Evolutionary conservation across 108 stramenopile genomes (phyloP), one percentile per base, ranked within the genome.

Genomic region (Skeletonema marinoi): DNA sequence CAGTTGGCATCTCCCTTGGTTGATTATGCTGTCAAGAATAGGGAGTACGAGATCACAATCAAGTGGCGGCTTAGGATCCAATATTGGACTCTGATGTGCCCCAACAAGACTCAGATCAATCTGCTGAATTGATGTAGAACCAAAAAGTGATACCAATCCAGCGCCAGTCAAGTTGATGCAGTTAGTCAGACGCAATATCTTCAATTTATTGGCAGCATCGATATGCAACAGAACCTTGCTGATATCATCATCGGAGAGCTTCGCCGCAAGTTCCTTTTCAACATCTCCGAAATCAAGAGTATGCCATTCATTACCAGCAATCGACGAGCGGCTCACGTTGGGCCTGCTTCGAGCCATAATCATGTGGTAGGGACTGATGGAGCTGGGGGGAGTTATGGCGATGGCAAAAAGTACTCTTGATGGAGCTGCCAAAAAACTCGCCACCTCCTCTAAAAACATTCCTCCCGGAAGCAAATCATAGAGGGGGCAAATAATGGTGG

Each of bases 231-330:
- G 32, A 35, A 65, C 30, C 16, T 9, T 19, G 13, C n/a, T 65
- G 30, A 72, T 72, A 14, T 62, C 71, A 44, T 72, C 31, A 39
- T 72, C 71, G 13, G 56, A 38, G 31, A 72, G 60, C 31, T 25
- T 25, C 25, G 25, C 25, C 25, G 25, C 25, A 25, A 25, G 25
- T 25, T 25, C 25, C 25, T 25, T 31, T 61, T 38, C 71, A 6
- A 72, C 6, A 10, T 72, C 36, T 21, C 56, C 60, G 25, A 72
- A 72, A 72, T 72, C 71, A 6, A 72, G 60, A 13, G 42, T 46
- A 10, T 67, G 14, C 3, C 66, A 67, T 4, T 13, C 14, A 16
- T 16, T 46, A 10, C 44, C 44, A 11, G 44, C 44, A 32, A 31
- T 33, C 32, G 32, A 32, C 8, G 30, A 32, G 56, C 19, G 19